Base-by-base conservation (phyloP, 805 yeast genomes). In the Zygotorulaspora danielsina region DNA sequence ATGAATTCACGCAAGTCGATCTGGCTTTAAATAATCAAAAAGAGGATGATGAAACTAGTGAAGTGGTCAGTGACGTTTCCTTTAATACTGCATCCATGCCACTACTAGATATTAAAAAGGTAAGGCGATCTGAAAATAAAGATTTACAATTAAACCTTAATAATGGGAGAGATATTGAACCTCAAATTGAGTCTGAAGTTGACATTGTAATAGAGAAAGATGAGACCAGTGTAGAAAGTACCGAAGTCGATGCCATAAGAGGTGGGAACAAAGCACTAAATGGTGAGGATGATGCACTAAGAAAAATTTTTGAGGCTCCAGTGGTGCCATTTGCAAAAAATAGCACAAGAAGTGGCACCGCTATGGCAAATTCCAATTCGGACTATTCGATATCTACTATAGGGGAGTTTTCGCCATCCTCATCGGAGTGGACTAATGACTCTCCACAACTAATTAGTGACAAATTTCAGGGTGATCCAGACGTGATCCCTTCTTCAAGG, bases 321-420 rank as follows among this genome's bases (percentile, higher is more conserved):
- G 39, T 43, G n/a, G 36, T 50, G 34, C 64, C 64, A 8, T 58
- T 60, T 39, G 32, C 36, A n/a, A 41, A 37, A 35, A 21, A 20
- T 18, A 34, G 30, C 10, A 20, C 22, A 10, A 30, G 39, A 9
- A 37, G 31, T 19, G 42, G 39, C 5, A 22, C 38, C 53, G 61
- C 40, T 29, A 58, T 54, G 57, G 61, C 40, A 13, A 46, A 49
- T 42, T 65, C 59, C 27, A 57, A 54, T 26, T 58, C 62, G 2
- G 64, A 64, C 29, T 56, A 56, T 18, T 59, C 67, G 6, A 66
- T 67, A 11, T 66, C 72, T 1, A 57, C 62, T 2, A 69, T 70
- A 28, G 75, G 75, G 1, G 71, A 70, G 10, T 70, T 63, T 50
- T 69, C 73, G 2, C 74, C 75, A 13, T 65, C 71, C 5, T 67